Percentiles rank a stretch among this genome's conserved stretches.
Conservation (phyloP, 2,329 filamentous ascomycete species). For the Rhinocladiella mackenziei region DNA sequence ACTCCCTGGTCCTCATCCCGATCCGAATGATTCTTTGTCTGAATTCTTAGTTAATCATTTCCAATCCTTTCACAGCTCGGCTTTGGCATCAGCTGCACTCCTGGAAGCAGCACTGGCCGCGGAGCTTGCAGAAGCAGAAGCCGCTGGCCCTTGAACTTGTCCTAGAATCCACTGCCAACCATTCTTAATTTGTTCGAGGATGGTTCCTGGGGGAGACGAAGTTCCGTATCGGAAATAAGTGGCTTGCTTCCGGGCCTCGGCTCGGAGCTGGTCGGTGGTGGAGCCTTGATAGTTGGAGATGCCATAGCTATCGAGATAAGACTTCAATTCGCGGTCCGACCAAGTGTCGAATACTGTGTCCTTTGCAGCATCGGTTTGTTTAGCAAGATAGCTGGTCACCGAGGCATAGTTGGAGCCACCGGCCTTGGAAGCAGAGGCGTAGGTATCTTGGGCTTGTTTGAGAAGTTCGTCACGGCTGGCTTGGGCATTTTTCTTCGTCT, state of each 20-base stretch:
- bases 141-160: constrained; percentile 35
- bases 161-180: constrained; percentile 47
- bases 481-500: constrained; percentile 59
- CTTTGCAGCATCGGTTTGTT: constrained; percentile 64
- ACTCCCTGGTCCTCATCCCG: constrained; percentile 1
- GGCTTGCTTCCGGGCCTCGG: constrained; percentile 66
- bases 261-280: constrained; percentile 64
- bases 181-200: constrained; percentile 59
- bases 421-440: constrained; percentile 46
- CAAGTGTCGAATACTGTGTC: constrained; percentile 66
- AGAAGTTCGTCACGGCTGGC: constrained; percentile 70
- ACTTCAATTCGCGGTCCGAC: constrained; percentile 68
- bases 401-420: constrained; percentile 54
- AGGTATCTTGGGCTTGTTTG: constrained; percentile 49
- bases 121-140: constrained; percentile 28
- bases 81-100: constrained; percentile 21
- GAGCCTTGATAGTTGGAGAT: constrained; percentile 65
- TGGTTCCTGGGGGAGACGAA: constrained; percentile 59
- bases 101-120: constrained; percentile 21
- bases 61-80: constrained; percentile 21
- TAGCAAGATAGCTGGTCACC: constrained; percentile 65
- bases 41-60: constrained; percentile 7
- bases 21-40: background rate
- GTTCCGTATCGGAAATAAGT: constrained; percentile 77
- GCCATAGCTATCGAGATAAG: constrained; percentile 75